Base-by-base conservation (phyloP, 139 green algal genomes). In the Chlamydomonas urium region DNA sequence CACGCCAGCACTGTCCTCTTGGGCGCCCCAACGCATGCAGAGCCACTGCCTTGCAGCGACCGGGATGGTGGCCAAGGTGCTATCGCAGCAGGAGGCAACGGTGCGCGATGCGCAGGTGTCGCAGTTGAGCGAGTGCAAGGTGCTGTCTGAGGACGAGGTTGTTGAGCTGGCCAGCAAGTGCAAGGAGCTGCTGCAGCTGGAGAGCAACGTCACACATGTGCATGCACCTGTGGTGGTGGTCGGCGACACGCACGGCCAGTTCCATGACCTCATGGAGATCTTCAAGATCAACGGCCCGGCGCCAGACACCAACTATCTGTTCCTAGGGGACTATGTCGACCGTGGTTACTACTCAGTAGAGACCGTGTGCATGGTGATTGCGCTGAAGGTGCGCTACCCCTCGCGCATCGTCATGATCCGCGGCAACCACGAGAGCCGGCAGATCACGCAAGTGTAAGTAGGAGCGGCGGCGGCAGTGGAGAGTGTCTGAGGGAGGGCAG, bases 391-490 rank as follows among this genome's bases (percentile, higher is more conserved):
- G 42, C 86, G 96, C 19, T 97, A 97, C 81, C 78, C 85, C 4
- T 91, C 98, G 70, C 84, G 96, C 37, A 96, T 99, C 45, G 98
- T 94, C 66, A 98, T 99, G 53, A 79, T 99, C 67, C 80, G 96
- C 10, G 96, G 96, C 70, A 99, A 99, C 75, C 96, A 99, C 78
- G 96, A 99, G 73, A 96, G 87, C 81, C 75, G 96, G 57, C 96
- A 99, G 72, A 98, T 99, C 73, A 98, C 93, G 21, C 94, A 98
- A 91, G 91, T 97, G 87, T 93, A 77, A 86, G 90, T 87, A 2
- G 26, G 17, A n/a, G n/a, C n/a, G n/a, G n/a, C n/a, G n/a, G n/a
- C n/a, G n/a, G n/a, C n/a, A n/a, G n/a, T n/a, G n/a, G n/a, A n/a
- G n/a, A n/a, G n/a, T n/a, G n/a, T n/a, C n/a, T n/a, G n/a, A n/a